Evolutionary conservation across 2,329 filamentous ascomycete genomes (phyloP).

Genomic region (Colletotrichum caudatum): DNA sequence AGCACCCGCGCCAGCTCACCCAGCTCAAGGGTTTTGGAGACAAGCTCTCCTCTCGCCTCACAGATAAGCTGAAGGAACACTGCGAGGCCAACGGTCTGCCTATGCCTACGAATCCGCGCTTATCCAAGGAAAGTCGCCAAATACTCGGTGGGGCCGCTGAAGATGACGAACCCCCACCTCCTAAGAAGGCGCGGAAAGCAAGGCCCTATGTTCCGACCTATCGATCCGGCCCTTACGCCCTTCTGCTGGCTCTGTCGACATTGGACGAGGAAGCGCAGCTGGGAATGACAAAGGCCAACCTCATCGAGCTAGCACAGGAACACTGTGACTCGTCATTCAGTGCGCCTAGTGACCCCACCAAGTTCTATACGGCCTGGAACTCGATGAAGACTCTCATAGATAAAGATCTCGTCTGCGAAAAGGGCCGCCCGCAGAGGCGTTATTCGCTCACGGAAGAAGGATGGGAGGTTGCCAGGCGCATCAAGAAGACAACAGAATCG

Average conservation of each 20-base stretch:
- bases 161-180: conserved; percentile 52
- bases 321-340: conserved; percentile 81
- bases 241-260: conserved; percentile 75
- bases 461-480: conserved; percentile 77
- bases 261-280: conserved; percentile 65
- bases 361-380: conserved; percentile 84
- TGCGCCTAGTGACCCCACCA: conserved; percentile 73
- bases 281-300: conserved; percentile 74
- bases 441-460: conserved; percentile 83
- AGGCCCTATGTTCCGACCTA: conserved; percentile 79
- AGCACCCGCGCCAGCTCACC: conserved; percentile 79
- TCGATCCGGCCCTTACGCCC: conserved; percentile 80
- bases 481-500: conserved; percentile 63
- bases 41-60: conserved; percentile 77
- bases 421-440: conserved; percentile 73
- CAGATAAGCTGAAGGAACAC: conserved; percentile 69
- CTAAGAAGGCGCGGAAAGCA: conserved; percentile 69
- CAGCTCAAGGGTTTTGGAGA: conserved; percentile 80
- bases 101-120: conserved; percentile 71
- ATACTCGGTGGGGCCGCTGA: conserved; percentile 51
- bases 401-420: conserved; percentile 80
- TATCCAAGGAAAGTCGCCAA: conserved; percentile 49
- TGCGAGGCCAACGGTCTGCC: conserved; percentile 76
- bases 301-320: conserved; percentile 77
- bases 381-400: conserved; percentile 81